Evolutionary conservation across 179 eudicot genomes (phyloP).

Genomic region (Dionaea muscipula): DNA sequence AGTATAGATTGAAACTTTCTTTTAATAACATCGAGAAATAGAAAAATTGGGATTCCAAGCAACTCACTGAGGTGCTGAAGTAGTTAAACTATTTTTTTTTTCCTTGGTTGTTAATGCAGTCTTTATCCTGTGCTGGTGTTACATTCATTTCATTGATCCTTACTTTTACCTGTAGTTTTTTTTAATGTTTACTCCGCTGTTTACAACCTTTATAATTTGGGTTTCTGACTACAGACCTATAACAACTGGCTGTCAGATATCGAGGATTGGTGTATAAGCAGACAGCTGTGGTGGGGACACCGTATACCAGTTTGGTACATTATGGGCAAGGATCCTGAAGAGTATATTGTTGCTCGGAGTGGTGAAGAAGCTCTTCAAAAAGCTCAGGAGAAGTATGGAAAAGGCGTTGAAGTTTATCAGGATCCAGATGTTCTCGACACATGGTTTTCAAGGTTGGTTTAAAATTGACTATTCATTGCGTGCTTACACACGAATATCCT

Average conservation of each 20-base stretch:
- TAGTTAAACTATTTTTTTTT: too few species aligned
- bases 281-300: conserved; percentile 99
- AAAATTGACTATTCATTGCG: neutral
- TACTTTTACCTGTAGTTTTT: too few species aligned
- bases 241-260: conserved; percentile 94
- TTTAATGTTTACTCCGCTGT: too few species aligned
- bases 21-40: too few species aligned
- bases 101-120: too few species aligned
- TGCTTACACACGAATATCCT: too few species aligned
- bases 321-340: conserved; percentile 76
- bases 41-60: too few species aligned
- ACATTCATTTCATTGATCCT: too few species aligned
- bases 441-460: conserved; percentile 91
- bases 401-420: conserved; percentile 70
- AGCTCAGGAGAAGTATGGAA: conserved; percentile 73
- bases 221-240: conserved; percentile 47
- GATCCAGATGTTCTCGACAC: conserved; percentile 99
- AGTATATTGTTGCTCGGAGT: conserved; percentile 79
- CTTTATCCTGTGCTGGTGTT: too few species aligned
- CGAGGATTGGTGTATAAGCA: conserved; percentile 98
- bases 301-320: conserved; percentile 99
- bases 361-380: conserved; percentile 62
- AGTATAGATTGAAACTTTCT: too few species aligned
- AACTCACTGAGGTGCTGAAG: too few species aligned
- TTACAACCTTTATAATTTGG: conserved; percentile 11